These are phyloP conservation scores for Ophiosphaerella herpotricha DNA, from an alignment of 2,329 filamentous ascomycete genomes.

Conservation along the genomic window DNA sequence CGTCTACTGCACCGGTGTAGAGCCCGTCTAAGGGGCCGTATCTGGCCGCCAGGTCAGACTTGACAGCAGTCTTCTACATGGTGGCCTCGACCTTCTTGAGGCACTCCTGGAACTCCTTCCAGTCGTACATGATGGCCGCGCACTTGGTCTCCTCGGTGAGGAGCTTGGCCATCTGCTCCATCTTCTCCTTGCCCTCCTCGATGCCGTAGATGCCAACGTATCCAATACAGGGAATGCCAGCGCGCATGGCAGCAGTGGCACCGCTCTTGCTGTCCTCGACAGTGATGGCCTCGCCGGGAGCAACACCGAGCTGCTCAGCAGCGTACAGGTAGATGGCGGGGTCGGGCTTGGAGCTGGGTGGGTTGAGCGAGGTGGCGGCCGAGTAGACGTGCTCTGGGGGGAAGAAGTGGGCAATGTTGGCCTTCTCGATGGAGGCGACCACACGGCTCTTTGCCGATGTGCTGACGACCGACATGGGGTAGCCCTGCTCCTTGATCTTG, in stretches of 20 bases:
- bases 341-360: conserved; percentile 88
- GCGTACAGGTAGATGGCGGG: conserved; percentile 85
- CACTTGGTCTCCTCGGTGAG: conserved; percentile 55
- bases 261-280: conserved; percentile 91
- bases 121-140: conserved; percentile 56
- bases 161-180: conserved; percentile 55
- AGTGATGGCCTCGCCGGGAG: conserved; percentile 72
- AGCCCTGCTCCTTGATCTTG: conserved; percentile 66
- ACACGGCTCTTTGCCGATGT: conserved; percentile 80
- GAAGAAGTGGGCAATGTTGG: conserved; percentile 81
- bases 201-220: conserved; percentile 72
- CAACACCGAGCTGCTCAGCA: conserved; percentile 72
- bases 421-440: conserved; percentile 76
- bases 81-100: conserved; percentile 55
- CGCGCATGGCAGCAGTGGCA: conserved; percentile 74
- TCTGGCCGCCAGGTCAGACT: neutral
- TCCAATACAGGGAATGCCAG: conserved; percentile 78
- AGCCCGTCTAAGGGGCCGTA: conserved; percentile 17
- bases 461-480: conserved; percentile 79
- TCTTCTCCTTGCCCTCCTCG: conserved; percentile 50
- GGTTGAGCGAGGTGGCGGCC: conserved; percentile 75
- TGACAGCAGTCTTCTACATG: conserved; percentile 29
- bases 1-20: conserved; percentile 13
- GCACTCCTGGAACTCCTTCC: conserved; percentile 56
- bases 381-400: conserved; percentile 75